Evolutionary conservation across 106 monocot species (phyloP).

Genomic region (Posidonia australis): DNA sequence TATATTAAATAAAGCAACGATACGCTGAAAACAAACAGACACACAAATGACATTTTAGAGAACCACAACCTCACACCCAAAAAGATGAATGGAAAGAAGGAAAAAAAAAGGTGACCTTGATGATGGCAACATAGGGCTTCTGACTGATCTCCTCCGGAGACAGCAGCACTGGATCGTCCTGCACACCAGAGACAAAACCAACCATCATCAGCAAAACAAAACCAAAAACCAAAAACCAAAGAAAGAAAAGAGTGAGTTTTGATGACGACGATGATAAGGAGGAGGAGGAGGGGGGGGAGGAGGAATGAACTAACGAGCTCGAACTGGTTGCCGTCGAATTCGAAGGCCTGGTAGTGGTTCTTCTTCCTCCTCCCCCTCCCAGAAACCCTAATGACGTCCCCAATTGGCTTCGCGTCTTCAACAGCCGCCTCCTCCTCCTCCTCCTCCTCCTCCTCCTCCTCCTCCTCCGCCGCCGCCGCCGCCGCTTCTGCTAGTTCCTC

Average conservation of each 20-base stretch:
- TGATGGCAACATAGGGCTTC: slow-evolving; percentile 93
- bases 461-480: slow-evolving; percentile 4
- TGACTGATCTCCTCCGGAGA: slow-evolving; percentile 51
- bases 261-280: not conserved
- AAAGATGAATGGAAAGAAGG: not conserved
- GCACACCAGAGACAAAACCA: slow-evolving; percentile 4
- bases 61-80: not conserved
- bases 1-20: too few relatives aligned
- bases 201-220: slow-evolving; percentile 1
- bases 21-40: too few relatives aligned
- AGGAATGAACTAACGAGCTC: slow-evolving; percentile 40
- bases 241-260: not conserved
- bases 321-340: slow-evolving; percentile 65
- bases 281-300: not conserved
- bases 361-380: slow-evolving; percentile 74
- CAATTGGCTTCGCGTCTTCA: slow-evolving; percentile 44
- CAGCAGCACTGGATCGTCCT: slow-evolving; percentile 90
- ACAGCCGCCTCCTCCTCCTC: slow-evolving; percentile 26
- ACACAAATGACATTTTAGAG: not conserved
- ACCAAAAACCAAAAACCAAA: slow-evolving; percentile 3
- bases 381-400: slow-evolving; percentile 44
- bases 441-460: not conserved
- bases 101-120: slow-evolving; percentile 40
- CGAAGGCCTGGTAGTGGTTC: slow-evolving; percentile 66
- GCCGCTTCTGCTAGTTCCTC: slow-evolving; percentile 9